Percentiles rank a stretch among this genome's conserved stretches.
phyloP scores from a whole-genome alignment of 148 eudicot species.

The Rhododendron simsii region DNA sequence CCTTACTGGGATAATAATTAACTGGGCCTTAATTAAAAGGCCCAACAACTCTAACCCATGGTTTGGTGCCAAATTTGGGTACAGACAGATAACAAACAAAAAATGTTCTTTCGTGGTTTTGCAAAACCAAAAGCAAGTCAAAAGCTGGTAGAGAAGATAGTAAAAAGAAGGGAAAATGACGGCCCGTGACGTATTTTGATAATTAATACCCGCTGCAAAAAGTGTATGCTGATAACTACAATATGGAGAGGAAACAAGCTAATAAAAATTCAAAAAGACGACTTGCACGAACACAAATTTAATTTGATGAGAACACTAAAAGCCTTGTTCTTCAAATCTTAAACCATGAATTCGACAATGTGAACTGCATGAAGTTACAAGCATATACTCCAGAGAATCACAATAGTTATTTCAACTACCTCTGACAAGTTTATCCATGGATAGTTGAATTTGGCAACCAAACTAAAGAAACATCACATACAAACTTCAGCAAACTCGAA shows the following conservation, averaged over 20 bases:
- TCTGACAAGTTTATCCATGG: not conserved
- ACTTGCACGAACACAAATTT: not conserved
- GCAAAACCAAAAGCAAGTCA: too few species aligned
- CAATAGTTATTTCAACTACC: not conserved
- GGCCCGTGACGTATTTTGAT: too few species aligned
- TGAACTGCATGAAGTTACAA: not conserved
- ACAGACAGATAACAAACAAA: too few species aligned
- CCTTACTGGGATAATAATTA: too few species aligned
- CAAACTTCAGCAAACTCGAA: not conserved
- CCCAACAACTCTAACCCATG: too few species aligned
- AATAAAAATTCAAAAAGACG: not conserved
- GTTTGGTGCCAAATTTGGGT: too few species aligned
- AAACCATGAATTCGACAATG: not conserved
- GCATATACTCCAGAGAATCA: not conserved
- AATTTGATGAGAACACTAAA: not conserved
- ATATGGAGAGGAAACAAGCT: not conserved
- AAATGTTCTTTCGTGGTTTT: too few species aligned
- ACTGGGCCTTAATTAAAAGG: too few species aligned
- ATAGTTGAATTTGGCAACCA: not conserved
- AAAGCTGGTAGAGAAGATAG: too few species aligned
- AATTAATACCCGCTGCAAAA: too few species aligned
- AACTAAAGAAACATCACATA: not conserved
- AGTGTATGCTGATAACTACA: too few species aligned
- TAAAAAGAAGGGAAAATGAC: too few species aligned
- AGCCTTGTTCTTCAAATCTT: not conserved